Evolutionary conservation across 345 rosid genomes (phyloP).

Genomic region (Acer yangbiense): DNA sequence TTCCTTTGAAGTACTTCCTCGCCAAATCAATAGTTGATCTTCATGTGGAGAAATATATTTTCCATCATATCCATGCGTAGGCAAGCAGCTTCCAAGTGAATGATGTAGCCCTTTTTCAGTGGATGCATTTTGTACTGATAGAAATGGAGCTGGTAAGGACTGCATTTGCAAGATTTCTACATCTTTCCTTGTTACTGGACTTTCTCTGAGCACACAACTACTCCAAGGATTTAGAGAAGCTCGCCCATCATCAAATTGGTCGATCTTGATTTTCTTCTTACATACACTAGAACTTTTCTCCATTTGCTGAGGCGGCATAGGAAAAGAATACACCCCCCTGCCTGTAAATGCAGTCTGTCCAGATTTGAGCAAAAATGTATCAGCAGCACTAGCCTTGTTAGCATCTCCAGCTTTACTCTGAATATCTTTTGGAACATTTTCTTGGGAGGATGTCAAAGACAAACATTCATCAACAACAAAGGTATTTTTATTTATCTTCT

Average conservation of each 20-base stretch:
- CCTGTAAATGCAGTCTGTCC: constrained; percentile 28
- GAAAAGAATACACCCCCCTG: constrained; percentile 39
- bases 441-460: constrained; percentile 34
- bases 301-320: constrained; percentile 40
- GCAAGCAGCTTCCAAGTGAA: constrained; percentile 44
- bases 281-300: constrained; percentile 42
- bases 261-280: constrained; percentile 56
- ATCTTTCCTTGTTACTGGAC: constrained; percentile 32
- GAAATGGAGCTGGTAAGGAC: constrained; percentile 29
- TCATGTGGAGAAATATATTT: constrained; percentile 31
- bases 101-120: constrained; percentile 42
- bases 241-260: constrained; percentile 33
- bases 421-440: constrained; percentile 37
- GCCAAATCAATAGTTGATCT: constrained; percentile 36
- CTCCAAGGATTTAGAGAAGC: constrained; percentile 34
- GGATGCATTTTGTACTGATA: constrained; percentile 35
- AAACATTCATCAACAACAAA: constrained; percentile 37
- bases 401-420: constrained; percentile 32
- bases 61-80: constrained; percentile 38
- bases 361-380: constrained; percentile 27
- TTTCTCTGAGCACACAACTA: constrained; percentile 36
- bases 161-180: constrained; percentile 27
- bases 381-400: constrained; percentile 22
- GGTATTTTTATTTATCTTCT: constrained; percentile 53
- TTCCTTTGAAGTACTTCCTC: constrained; percentile 28